Evolutionary conservation across 1,139 yeast species (phyloP).

Genomic region (Zygoascus sp.): DNA sequence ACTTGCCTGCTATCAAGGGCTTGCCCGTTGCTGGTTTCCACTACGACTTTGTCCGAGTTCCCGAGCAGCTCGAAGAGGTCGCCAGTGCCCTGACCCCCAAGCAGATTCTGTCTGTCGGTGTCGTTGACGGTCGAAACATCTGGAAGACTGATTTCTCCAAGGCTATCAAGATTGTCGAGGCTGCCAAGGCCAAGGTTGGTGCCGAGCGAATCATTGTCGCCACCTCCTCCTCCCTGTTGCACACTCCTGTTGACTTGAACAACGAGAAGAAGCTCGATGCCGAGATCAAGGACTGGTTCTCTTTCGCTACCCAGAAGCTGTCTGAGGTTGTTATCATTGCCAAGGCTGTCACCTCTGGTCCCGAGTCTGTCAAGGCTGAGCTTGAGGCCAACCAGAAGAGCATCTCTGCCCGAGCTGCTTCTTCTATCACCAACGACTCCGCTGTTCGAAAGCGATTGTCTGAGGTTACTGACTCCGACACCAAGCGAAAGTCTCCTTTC

Average conservation of each 20-base stretch:
- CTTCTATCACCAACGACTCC: conserved; percentile 85
- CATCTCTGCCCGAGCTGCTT: conserved; percentile 78
- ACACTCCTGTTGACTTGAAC: conserved; percentile 95
- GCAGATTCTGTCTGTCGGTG: conserved; percentile 91
- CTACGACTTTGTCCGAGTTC: conserved; percentile 93
- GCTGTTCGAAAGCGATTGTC: conserved; percentile 86
- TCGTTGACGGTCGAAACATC: conserved; percentile 97
- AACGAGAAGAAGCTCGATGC: conserved; percentile 87
- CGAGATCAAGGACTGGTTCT: conserved; percentile 94
- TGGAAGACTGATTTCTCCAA: conserved; percentile 94
- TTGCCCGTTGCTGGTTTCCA: conserved; percentile 95
- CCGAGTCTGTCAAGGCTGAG: conserved; percentile 57
- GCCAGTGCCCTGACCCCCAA: conserved; percentile 56
- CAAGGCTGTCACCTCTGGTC: conserved; percentile 66
- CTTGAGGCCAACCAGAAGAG: conserved; percentile 85
- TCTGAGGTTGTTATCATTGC: conserved; percentile 87
- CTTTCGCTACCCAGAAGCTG: conserved; percentile 96
- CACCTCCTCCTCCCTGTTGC: conserved; percentile 94
- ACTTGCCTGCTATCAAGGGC: conserved; percentile 79
- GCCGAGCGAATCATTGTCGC: conserved; percentile 84
- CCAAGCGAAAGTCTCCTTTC: conserved; percentile 81
- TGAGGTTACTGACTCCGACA: conserved; percentile 63
- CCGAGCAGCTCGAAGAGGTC: conserved; percentile 91
- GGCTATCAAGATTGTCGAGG: conserved; percentile 75
- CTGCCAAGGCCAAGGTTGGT: conserved; percentile 82